A percentile compares a stretch with the other conserved stretches of the same genome.
phyloP scores from a whole-genome alignment of 2,329 filamentous ascomycete genomes.

The Nothomitra cinnamomea region DNA sequence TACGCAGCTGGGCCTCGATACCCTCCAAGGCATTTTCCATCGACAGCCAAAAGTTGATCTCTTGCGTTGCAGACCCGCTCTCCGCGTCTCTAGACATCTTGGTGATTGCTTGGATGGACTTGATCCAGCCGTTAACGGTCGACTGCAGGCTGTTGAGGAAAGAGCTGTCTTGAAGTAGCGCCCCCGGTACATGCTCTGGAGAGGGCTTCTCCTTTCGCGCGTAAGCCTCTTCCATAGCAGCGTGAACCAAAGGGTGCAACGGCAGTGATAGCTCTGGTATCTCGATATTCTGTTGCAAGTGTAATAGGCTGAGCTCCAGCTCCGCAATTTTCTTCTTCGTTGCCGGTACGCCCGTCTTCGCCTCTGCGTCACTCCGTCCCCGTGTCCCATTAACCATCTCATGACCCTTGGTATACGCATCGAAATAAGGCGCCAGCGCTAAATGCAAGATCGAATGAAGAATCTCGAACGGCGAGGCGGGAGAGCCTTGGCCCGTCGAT shows the following conservation, averaged over 20 bases:
- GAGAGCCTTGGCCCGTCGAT: slow-evolving; percentile 51
- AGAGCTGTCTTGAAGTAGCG: slow-evolving; percentile 69
- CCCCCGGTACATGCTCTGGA: slow-evolving; percentile 58
- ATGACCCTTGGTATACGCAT: slow-evolving; percentile 79
- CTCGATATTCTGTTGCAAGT: slow-evolving; percentile 94
- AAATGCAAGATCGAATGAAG: slow-evolving; percentile 84
- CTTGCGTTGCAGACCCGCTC: slow-evolving; percentile 71
- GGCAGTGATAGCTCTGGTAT: slow-evolving; percentile 82
- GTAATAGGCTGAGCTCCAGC: slow-evolving; percentile 72
- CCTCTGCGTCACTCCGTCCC: slow-evolving; percentile 67
- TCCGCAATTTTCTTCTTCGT: slow-evolving; percentile 96
- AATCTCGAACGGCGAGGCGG: slow-evolving; percentile 75
- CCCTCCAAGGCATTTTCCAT: slow-evolving; percentile 89
- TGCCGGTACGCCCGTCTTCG: slow-evolving; percentile 88
- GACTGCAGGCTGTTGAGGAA: slow-evolving; percentile 90
- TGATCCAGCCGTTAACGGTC: slow-evolving; percentile 95
- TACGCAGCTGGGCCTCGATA: slow-evolving; percentile 75
- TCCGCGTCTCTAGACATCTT: slow-evolving; percentile 78
- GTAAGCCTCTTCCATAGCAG: slow-evolving; percentile 62
- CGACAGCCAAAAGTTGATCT: slow-evolving; percentile 97
- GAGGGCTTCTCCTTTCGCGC: slow-evolving; percentile 49
- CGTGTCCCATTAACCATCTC: slow-evolving; percentile 48
- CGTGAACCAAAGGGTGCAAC: slow-evolving; percentile 77
- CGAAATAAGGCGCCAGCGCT: slow-evolving; percentile 87
- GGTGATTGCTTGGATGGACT: slow-evolving; percentile 91